Base-by-base conservation (phyloP, 2,329 filamentous ascomycete species). In the Fusarium solani-melongenae region DNA sequence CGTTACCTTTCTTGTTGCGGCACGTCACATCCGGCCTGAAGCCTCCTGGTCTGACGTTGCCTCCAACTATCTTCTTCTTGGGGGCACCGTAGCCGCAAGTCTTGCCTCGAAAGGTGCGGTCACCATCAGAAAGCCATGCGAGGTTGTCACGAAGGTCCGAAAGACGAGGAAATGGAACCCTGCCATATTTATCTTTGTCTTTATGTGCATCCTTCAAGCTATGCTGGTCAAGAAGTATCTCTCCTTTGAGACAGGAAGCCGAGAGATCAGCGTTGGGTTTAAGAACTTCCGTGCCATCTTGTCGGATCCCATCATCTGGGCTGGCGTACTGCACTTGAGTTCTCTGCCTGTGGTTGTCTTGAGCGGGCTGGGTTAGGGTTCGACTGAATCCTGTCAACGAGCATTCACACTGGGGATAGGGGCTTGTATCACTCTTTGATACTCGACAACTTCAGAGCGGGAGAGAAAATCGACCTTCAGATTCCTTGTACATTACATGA, bases 221-320 rank as follows among this genome's bases (percentile, higher is more conserved):
- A 41, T 69, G n/a, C n/a, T 75, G 22, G 38, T 60, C 20, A 36
- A 36, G n/a, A 65, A 69, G 38, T 70, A 76, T 10, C 10, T 67
- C 2, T 70, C 67, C 15, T 69, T 69, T 15, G 67, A 67, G 11
- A 22, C 41, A 9, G 22, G 33, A 10, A 15, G n/a, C 9, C 15
- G 51, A 3, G 66, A 72, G 20, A 41, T 64, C 17, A 69, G 66
- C 9, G 34, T 68, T 33, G 75, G 73, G 3, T 78, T 77, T 58
- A 56, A 59, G 27, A 78, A 78, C 53, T 76, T 78, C 24, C 38
- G 63, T 2, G 46, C 46, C 11, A 59, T 75, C 2, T 38, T 78
- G 3, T 74, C 67, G 3, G 67, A 70, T 34, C 68, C 67, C 14
- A 57, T 62, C 15, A 73, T 63, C 17, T 78, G 76, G 76, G 55